Evolutionary conservation across 2,329 filamentous ascomycete species (phyloP).

Genomic region (Cadophora sp.): DNA sequence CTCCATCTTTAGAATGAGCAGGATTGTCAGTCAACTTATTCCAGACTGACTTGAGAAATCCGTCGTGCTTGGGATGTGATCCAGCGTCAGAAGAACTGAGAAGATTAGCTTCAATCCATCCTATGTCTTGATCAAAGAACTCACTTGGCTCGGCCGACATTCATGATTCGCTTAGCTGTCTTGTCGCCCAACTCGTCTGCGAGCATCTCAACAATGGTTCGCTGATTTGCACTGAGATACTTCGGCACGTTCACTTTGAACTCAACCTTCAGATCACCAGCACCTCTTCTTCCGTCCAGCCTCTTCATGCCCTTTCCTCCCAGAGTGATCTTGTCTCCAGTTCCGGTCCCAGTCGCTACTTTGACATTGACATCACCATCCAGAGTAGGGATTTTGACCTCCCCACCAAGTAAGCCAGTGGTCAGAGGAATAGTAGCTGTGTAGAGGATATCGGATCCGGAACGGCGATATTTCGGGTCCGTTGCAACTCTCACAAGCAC

Average conservation of each 20-base stretch:
- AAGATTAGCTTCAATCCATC: constrained; percentile 11
- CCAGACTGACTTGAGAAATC: constrained; percentile 93
- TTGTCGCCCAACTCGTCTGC: constrained; percentile 96
- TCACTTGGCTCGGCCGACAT: constrained; percentile 65
- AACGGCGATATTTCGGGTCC: constrained; percentile 87
- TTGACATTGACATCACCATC: constrained; percentile 91
- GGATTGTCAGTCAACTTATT: constrained; percentile 83
- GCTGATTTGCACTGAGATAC: constrained; percentile 88
- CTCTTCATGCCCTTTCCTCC: constrained; percentile 94
- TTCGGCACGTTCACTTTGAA: constrained; percentile 97
- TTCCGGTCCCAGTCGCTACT: constrained; percentile 88
- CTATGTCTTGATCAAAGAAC: constrained; percentile 40
- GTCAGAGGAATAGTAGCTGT: constrained; percentile 91
- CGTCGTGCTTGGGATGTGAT: constrained; percentile 65
- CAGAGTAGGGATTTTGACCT: constrained; percentile 87
- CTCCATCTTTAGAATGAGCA: constrained; percentile 17
- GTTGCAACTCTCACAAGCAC: constrained; percentile 89
- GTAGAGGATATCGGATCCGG: constrained; percentile 89
- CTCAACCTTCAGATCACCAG: constrained; percentile 89
- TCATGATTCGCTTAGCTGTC: constrained; percentile 91
- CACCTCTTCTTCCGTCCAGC: constrained; percentile 70
- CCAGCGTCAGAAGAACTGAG: constrained; percentile 24
- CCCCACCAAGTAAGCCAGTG: constrained; percentile 89
- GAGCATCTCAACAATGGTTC: constrained; percentile 92
- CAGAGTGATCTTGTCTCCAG: constrained; percentile 89